Conservation (phyloP, 192 early-diverging fungal genomes). For the Coemansia sp. region DNA sequence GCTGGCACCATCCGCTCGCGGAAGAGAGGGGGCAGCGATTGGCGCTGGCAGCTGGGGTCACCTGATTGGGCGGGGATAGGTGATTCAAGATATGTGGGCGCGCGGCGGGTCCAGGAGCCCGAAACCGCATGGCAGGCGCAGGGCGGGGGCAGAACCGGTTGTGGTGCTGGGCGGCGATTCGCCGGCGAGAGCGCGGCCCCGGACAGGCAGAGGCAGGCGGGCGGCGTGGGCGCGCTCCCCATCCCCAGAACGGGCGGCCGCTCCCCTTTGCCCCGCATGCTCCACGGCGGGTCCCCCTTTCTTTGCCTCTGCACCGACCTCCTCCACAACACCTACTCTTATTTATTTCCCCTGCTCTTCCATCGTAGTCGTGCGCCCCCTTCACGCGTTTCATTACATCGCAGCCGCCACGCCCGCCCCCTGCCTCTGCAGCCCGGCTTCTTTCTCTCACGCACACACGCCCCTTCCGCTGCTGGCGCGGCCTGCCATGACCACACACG, state of each 20-base stretch:
- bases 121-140: constrained; percentile 2
- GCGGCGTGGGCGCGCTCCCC: not conserved
- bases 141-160: constrained; percentile 16
- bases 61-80: constrained; percentile 12
- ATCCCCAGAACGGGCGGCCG: constrained; percentile 1
- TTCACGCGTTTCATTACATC: constrained; percentile 29
- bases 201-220: constrained; percentile 5
- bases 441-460: constrained; percentile 1
- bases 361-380: not conserved
- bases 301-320: constrained; percentile 1
- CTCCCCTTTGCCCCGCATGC: constrained; percentile 1
- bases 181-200: no score
- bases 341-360: constrained; percentile 3
- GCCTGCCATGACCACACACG: constrained; percentile 45
- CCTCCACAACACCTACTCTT: not conserved
- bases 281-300: constrained; percentile 2
- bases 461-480: constrained; percentile 1
- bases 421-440: no score
- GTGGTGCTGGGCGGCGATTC: not conserved
- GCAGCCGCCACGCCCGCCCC: constrained; percentile 25
- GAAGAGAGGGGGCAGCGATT: constrained; percentile 14
- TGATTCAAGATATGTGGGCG: constrained; percentile 34
- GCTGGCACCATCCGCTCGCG: not conserved
- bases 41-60: constrained; percentile 20
- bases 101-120: constrained; percentile 4